Base-by-base conservation (phyloP, 2,329 filamentous ascomycete species). In the Pochonia chlamydosporia region DNA sequence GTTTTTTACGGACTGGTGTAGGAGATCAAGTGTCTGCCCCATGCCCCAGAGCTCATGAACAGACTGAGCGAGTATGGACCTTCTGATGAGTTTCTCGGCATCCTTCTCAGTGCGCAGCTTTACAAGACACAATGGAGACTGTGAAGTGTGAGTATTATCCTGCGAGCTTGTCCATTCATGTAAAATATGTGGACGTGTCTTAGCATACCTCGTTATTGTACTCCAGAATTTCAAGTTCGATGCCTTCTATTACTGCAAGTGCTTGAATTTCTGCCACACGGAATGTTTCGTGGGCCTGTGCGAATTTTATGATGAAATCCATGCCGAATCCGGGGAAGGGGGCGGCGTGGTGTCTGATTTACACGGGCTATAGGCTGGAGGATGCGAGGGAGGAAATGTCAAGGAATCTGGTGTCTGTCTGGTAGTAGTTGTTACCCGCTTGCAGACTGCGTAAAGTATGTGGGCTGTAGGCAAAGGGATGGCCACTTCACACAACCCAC, bases 11-110 rank as follows among this genome's bases (percentile, higher is more conserved):
- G 81, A 76, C 40, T 71, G 67, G 60, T 95, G 89, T 2, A 96
- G 74, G 39, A 77, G 71, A 3, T 81, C 70, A 58, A 95, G 84
- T 40, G 75, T 82, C 10, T 69, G 59, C 13, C 86, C 91, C 30
- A 73, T 70, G 16, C 87, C 92, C 92, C 93, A 97, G 52, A 96
- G 79, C 62, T 95, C 89, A 70, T 93, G 88, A 54, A 97, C 87
- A 40, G 81, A 83, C 67, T 90, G 87, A 21, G 82, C 81, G 43
- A 97, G 76, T 55, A 97, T 87, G 40, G 88, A 89, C 52, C 92
- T 85, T 43, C 75, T 72, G 42, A 95, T 76, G 20, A 97, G 74
- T 8, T 71, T 70, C 43, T 73, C 73, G 6, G 90, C 90, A 20
- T 81, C 79, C 20, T 75, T 72, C 52, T 76, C 73, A 36, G 86